A percentile compares a stretch with the other conserved stretches of the same genome.
These are phyloP conservation scores for Diaporthe australafricana DNA, from an alignment of 2,329 filamentous ascomycete species.

Conservation along the genomic window DNA sequence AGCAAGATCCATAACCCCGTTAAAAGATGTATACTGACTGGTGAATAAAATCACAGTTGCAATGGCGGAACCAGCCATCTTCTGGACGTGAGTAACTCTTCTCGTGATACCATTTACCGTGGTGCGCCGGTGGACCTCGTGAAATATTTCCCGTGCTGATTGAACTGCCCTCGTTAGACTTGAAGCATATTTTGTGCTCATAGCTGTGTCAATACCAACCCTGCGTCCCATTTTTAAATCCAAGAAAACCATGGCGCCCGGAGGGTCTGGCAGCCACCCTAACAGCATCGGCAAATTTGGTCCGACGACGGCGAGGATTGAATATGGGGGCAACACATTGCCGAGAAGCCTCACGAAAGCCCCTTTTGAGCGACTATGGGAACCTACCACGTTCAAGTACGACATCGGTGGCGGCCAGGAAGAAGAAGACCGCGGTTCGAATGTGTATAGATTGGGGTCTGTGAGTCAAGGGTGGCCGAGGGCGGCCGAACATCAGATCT, in stretches of 20 bases:
- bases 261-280: background rate
- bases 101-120: too few species aligned
- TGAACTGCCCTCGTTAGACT: background rate
- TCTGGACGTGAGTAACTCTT: slow-evolving; percentile 30
- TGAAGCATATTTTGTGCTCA: slow-evolving; percentile 36
- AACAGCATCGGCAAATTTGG: background rate
- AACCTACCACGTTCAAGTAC: background rate
- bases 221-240: slow-evolving; percentile 7
- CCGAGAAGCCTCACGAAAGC: background rate
- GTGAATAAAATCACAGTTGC: slow-evolving; percentile 16
- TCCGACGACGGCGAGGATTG: background rate
- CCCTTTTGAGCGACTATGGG: background rate
- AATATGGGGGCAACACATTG: background rate
- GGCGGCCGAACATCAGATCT: too few species aligned
- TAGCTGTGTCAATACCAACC: slow-evolving; percentile 36
- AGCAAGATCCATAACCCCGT: background rate
- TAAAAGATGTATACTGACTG: background rate
- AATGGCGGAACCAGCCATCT: slow-evolving; percentile 36
- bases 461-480: too few species aligned
- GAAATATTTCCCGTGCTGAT: background rate
- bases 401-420: background rate
- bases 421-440: background rate
- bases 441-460: too few species aligned
- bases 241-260: background rate
- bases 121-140: too few species aligned